Evolutionary conservation across 305 asterid genomes (phyloP).

Genomic region (Fraxinus baroniana): DNA sequence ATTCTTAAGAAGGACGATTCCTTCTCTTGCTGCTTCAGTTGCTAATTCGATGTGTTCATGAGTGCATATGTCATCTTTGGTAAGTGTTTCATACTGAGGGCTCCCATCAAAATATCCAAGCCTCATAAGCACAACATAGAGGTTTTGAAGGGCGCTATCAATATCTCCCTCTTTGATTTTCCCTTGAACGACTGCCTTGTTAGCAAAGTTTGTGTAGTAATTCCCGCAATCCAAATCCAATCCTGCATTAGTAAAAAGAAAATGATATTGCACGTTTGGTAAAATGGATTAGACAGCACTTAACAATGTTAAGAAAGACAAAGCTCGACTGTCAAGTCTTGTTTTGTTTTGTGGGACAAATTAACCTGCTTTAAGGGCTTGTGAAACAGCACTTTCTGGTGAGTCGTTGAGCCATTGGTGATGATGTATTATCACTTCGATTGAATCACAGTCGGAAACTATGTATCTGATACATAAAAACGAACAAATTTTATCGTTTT

Average conservation of each 20-base stretch:
- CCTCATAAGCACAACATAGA: slow-evolving; percentile 36
- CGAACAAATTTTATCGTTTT: background rate
- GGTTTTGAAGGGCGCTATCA: slow-evolving; percentile 32
- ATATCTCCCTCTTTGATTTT: slow-evolving; percentile 34
- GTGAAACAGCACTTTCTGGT: slow-evolving; percentile 39
- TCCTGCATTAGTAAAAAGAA: slow-evolving; percentile 17
- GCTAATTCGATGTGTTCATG: slow-evolving; percentile 36
- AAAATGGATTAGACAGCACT: background rate
- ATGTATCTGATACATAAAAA: slow-evolving; percentile 24
- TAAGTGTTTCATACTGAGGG: slow-evolving; percentile 31
- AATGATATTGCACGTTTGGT: background rate
- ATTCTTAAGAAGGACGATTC: slow-evolving; percentile 46
- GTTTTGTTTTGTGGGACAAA: background rate
- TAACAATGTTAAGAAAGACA: background rate
- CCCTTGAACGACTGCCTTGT: slow-evolving; percentile 32
- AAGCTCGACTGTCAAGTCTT: background rate
- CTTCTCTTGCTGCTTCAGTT: slow-evolving; percentile 40
- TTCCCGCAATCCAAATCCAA: slow-evolving; percentile 48
- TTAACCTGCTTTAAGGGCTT: slow-evolving; percentile 37
- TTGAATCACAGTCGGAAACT: slow-evolving; percentile 41
- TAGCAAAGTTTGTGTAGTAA: slow-evolving; percentile 22
- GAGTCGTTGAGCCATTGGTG: slow-evolving; percentile 30
- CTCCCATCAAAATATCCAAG: slow-evolving; percentile 43
- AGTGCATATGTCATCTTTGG: slow-evolving; percentile 24
- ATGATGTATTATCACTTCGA: slow-evolving; percentile 26